Conservation (phyloP, 2,329 filamentous ascomycete genomes). For the Fusarium dimerum region DNA sequence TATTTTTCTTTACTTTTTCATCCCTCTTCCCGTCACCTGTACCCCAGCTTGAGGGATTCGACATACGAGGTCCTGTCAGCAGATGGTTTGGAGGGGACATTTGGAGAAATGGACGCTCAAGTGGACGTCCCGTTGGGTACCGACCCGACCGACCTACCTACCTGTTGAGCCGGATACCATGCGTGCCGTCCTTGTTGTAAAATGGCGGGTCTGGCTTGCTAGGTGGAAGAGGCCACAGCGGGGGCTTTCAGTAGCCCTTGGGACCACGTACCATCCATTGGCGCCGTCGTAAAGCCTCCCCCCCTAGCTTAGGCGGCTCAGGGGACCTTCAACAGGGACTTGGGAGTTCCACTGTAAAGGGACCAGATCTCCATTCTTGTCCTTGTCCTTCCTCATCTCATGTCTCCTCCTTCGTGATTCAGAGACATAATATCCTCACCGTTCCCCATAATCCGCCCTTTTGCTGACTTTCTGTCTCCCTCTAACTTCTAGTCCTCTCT, state of each 20-base stretch:
- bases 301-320: conserved; percentile 15
- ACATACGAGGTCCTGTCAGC: too few relatives aligned
- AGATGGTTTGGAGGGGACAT: not conserved
- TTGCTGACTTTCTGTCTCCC: conserved; percentile 23
- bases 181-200: too few relatives aligned
- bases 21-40: not conserved
- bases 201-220: too few relatives aligned
- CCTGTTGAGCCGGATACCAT: too few relatives aligned
- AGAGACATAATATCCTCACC: conserved; percentile 28
- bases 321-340: conserved; percentile 8
- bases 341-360: conserved; percentile 8
- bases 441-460: conserved; percentile 15
- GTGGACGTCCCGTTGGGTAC: too few relatives aligned
- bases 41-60: too few relatives aligned
- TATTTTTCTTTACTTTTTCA: too few relatives aligned
- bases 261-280: conserved; percentile 6
- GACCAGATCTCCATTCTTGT: conserved; percentile 12
- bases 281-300: conserved; percentile 14
- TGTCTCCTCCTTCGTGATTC: not conserved
- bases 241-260: not conserved
- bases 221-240: too few relatives aligned
- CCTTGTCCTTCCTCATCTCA: conserved; percentile 1
- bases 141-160: not conserved
- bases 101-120: not conserved
- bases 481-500: conserved; percentile 66